Base-by-base conservation (phyloP, 805 yeast genomes). In the Candida michaelii region DNA sequence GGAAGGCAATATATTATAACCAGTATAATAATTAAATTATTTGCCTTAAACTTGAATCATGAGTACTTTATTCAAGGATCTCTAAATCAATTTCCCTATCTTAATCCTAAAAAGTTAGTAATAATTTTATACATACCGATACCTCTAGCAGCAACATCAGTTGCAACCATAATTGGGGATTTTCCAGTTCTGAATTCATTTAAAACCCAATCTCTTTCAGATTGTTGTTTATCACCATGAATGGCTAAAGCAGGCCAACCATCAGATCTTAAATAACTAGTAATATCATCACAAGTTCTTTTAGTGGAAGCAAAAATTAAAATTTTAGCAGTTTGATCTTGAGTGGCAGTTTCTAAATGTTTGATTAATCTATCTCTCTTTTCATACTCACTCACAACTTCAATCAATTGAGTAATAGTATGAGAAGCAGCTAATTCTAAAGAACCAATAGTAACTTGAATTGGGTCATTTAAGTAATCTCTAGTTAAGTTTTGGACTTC, bases 141-240 rank as follows among this genome's bases (percentile, higher is more conserved):
- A 82, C 99, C 99, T 80, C 99, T 87, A 54, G 99, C 97, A 50
- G 99, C 99, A 66, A 93, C 99, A 70, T 93, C 99, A 52, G 99
- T 93, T 49, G 99, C 99, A 64, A 90, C 96, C 97, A 93, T 89
- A 60, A 93, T 84, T 52, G 97, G 96, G 43, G 95, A 82, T 69
- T 83, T 86, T 58, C 98, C 98, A 47, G 80, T 62, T 79, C 85
- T 87, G 77, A 93, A 93, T 72, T 91, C 97, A 55, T 74, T 77
- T 68, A 93, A 75, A 56, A 91, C 98, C 98, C 98, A 93, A 74
- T 93, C 98, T 79, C 99, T 90, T 73, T 93, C 98, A 65, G 83
- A 79, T 76, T 93, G 99, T 60, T 85, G 89, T 70, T 93, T 93
- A 71, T 93, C 99, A 76, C 99, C 99, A 66, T 93, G 99, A 60